phyloP scores from a whole-genome alignment of 129 eudicot genomes.

The Sambucus nigra region DNA sequence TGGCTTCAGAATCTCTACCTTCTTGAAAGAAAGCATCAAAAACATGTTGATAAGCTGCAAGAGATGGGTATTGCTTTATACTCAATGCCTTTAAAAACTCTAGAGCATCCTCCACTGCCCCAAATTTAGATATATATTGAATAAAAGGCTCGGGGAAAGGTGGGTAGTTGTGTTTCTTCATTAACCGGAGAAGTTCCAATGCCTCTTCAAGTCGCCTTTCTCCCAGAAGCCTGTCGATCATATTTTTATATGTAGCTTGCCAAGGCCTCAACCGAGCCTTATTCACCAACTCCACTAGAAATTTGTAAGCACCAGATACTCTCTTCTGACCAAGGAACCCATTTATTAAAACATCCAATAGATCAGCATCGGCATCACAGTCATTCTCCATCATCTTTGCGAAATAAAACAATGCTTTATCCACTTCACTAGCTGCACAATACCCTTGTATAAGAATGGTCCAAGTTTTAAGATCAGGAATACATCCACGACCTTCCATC shows the following conservation, averaged over 20 bases:
- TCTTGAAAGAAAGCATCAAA: slow-evolving; percentile 52
- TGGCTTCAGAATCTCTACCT: slow-evolving; percentile 80
- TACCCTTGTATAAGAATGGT: slow-evolving; percentile 67
- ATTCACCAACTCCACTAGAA: slow-evolving; percentile 53
- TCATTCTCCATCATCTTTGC: slow-evolving; percentile 60
- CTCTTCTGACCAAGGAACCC: slow-evolving; percentile 46
- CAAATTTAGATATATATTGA: slow-evolving; percentile 46
- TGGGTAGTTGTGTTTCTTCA: slow-evolving; percentile 73
- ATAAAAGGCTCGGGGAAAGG: slow-evolving; percentile 57
- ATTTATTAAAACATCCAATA: slow-evolving; percentile 56
- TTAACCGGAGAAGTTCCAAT: slow-evolving; percentile 46
- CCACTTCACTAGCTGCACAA: slow-evolving; percentile 47
- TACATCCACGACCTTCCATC: slow-evolving; percentile 63
- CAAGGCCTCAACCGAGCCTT: slow-evolving; percentile 60
- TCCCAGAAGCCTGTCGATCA: slow-evolving; percentile 51
- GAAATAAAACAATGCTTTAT: slow-evolving; percentile 47
- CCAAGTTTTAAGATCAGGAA: slow-evolving; percentile 87
- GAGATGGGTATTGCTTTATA: slow-evolving; percentile 44
- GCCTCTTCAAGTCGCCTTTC: slow-evolving; percentile 77
- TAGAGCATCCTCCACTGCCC: slow-evolving; percentile 63
- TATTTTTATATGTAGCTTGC: slow-evolving; percentile 73
- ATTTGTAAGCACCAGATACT: slow-evolving; percentile 34
- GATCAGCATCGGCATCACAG: slow-evolving; percentile 66
- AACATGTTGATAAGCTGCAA: slow-evolving; percentile 48
- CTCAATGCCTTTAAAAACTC: slow-evolving; percentile 46